A percentile compares a stretch with the other conserved stretches of the same genome.
Conservation (phyloP, 1,139 yeast genomes). For the Geotrichum aggregatum region DNA sequence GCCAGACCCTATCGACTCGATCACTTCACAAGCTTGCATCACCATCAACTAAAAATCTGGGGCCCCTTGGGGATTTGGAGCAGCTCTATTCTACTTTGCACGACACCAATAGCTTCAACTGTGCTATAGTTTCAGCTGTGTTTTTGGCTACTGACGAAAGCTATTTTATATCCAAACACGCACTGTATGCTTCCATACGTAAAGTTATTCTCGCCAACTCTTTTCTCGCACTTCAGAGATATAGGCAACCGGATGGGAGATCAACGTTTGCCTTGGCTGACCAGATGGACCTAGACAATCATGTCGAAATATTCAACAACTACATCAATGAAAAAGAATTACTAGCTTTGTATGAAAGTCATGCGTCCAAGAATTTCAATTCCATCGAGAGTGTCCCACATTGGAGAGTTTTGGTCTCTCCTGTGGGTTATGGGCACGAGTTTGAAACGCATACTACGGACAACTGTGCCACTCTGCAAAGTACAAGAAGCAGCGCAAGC, state of each 20-base stretch:
- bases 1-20: not conserved
- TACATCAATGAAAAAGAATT: slow-evolving; percentile 4
- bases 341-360: not conserved
- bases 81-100: not conserved
- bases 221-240: not conserved
- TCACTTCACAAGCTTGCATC: not conserved
- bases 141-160: not conserved
- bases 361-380: not conserved
- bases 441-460: not conserved
- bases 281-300: slow-evolving; percentile 7
- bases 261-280: slow-evolving; percentile 1
- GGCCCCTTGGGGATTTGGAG: not conserved
- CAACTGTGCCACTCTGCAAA: not conserved
- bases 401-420: slow-evolving; percentile 15
- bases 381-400: slow-evolving; percentile 3
- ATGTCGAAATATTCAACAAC: slow-evolving; percentile 1
- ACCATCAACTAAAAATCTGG: not conserved
- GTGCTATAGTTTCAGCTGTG: slow-evolving; percentile 5
- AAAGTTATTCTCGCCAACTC: slow-evolving; percentile 5
- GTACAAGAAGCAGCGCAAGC: not conserved
- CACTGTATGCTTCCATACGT: slow-evolving; percentile 9
- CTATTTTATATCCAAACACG: not conserved
- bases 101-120: not conserved
- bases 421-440: not conserved
- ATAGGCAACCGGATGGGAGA: not conserved